Evolutionary conservation across 2,329 filamentous ascomycete species (phyloP).

Genomic region (Rhynchosporium agropyri): DNA sequence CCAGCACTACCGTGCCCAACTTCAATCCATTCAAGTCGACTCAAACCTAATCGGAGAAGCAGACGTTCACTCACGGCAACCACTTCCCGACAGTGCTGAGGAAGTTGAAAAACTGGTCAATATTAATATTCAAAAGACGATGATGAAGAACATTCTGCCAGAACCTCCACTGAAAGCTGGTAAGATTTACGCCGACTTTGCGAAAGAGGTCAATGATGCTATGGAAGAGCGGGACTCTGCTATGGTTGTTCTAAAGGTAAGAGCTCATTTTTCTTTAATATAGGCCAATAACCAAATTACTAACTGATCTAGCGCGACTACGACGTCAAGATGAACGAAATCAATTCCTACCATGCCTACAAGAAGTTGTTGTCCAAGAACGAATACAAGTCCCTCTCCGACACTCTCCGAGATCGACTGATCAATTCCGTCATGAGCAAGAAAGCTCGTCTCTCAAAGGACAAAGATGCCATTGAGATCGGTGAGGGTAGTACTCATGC

Average conservation of each 20-base stretch:
- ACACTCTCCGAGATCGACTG: conserved; percentile 66
- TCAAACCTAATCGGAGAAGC: conserved; percentile 84
- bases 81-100: conserved; percentile 59
- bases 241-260: conserved; percentile 78
- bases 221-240: conserved; percentile 87
- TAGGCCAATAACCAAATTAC: conserved; percentile 26
- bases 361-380: conserved; percentile 63
- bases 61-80: conserved; percentile 73
- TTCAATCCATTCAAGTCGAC: conserved; percentile 89
- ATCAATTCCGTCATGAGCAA: conserved; percentile 67
- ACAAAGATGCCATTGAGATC: conserved; percentile 70
- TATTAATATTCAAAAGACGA: conserved; percentile 34
- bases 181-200: conserved; percentile 81
- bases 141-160: conserved; percentile 47
- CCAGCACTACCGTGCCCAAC: conserved; percentile 81
- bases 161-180: conserved; percentile 63
- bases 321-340: conserved; percentile 62
- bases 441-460: conserved; percentile 64
- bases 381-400: conserved; percentile 61
- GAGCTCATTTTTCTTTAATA: conserved; percentile 38
- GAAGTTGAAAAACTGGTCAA: conserved; percentile 45
- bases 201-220: conserved; percentile 82
- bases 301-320: conserved; percentile 57
- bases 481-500: conserved; percentile 60
- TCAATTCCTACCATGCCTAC: conserved; percentile 62